Evolutionary conservation across 208 protist species (phyloP).

Genomic region (Trypanosoma melophagium): DNA sequence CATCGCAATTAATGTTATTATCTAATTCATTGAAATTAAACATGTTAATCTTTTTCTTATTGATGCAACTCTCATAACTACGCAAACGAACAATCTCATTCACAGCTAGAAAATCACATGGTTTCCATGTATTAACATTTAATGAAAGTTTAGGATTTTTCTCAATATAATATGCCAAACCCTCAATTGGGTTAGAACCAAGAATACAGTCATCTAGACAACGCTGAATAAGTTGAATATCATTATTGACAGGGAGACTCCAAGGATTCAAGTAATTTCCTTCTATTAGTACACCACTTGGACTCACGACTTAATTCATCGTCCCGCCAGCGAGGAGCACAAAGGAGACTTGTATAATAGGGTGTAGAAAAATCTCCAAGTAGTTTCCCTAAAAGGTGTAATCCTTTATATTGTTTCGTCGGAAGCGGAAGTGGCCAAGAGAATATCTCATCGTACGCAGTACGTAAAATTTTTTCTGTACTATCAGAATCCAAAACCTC

Average conservation of each 20-base stretch:
- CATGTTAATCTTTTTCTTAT: neutral
- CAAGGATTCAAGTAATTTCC: slow-evolving; percentile 6
- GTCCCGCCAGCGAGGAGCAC: slow-evolving; percentile 7
- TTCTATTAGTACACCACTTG: slow-evolving; percentile 1
- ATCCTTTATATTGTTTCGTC: slow-evolving; percentile 6
- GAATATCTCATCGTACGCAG: slow-evolving; percentile 25
- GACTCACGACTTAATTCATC: neutral
- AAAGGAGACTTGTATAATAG: slow-evolving; percentile 15
- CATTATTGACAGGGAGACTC: too few species aligned
- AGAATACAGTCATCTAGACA: neutral
- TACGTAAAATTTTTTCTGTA: slow-evolving; percentile 9
- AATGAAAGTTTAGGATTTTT: slow-evolving; percentile 5
- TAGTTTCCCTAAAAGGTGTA: slow-evolving; percentile 9
- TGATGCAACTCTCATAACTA: slow-evolving; percentile 1
- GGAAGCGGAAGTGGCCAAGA: slow-evolving; percentile 27
- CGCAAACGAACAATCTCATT: slow-evolving; percentile 10
- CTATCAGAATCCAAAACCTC: slow-evolving; percentile 17
- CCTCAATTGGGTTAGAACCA: slow-evolving; percentile 10
- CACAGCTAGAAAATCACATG: slow-evolving; percentile 9
- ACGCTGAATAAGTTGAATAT: neutral
- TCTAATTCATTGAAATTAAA: neutral
- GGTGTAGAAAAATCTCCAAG: slow-evolving; percentile 19
- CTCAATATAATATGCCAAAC: slow-evolving; percentile 6
- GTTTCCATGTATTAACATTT: slow-evolving; percentile 7
- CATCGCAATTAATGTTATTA: neutral